These are phyloP conservation scores for Trypanosoma scelopori DNA, from an alignment of 208 protist genomes.

Conservation along the genomic window DNA sequence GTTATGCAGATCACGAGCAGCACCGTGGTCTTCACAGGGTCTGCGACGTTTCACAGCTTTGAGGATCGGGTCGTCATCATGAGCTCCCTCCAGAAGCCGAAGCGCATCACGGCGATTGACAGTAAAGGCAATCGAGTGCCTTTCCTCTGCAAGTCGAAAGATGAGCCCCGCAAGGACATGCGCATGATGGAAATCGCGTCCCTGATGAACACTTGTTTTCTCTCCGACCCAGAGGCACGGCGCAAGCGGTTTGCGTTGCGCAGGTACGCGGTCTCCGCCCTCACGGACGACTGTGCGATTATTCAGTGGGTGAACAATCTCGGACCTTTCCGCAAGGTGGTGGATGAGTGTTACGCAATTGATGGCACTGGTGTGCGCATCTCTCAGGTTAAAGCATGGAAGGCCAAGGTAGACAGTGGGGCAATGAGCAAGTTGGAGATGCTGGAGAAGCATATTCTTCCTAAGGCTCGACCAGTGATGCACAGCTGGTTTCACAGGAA, in stretches of 20 bases:
- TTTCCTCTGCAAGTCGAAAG: conserved; percentile 93
- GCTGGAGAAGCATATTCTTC: conserved; percentile 79
- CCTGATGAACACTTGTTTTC: conserved; percentile 93
- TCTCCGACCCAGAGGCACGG: conserved; percentile 74
- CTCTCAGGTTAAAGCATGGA: conserved; percentile 66
- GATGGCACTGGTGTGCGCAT: conserved; percentile 64
- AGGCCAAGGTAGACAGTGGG: conserved; percentile 60
- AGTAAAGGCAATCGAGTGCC: conserved; percentile 64
- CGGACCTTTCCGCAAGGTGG: conserved; percentile 69
- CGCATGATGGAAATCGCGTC: conserved; percentile 96
- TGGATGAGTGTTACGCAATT: conserved; percentile 76
- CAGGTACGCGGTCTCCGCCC: conserved; percentile 86
- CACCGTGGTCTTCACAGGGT: conserved; percentile 46
- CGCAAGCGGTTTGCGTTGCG: conserved; percentile 81
- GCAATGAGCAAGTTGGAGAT: conserved; percentile 64
- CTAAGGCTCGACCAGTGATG: conserved; percentile 81
- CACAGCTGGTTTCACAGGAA: conserved; percentile 92
- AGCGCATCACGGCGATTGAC: conserved; percentile 85
- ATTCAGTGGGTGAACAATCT: conserved; percentile 96
- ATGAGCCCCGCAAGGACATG: conserved; percentile 95
- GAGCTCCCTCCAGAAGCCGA: conserved; percentile 91
- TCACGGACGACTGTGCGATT: conserved; percentile 91
- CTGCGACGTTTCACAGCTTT: conserved; percentile 73
- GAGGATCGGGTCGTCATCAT: conserved; percentile 80
- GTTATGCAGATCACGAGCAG: conserved; percentile 25